Evolutionary conservation across 192 early-diverging fungal genomes (phyloP).

Genomic region (Coemansia sp.): DNA sequence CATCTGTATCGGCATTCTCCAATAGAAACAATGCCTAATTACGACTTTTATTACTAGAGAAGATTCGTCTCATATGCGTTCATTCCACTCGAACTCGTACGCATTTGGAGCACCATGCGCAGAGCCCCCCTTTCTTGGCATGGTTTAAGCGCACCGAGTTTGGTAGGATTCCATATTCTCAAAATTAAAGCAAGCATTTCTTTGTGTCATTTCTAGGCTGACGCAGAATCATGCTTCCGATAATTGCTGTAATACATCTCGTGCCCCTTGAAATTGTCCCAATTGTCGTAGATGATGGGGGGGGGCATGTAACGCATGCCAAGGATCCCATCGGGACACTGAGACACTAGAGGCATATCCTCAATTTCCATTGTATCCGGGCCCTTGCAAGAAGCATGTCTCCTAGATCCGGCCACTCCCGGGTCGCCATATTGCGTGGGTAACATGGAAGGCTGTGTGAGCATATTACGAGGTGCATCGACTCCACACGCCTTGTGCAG

Average conservation of each 20-base stretch:
- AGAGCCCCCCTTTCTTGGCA: neutral
- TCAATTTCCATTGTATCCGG: neutral
- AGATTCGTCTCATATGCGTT: neutral
- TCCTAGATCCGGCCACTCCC: neutral
- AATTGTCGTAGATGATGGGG: neutral
- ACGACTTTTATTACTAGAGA: neutral
- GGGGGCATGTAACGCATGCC: neutral
- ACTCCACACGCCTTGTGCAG: slow-evolving; percentile 2
- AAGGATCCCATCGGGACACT: neutral
- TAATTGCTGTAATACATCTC: slow-evolving; percentile 1
- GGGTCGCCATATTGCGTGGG: neutral
- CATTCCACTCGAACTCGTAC: neutral
- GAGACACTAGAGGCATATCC: neutral
- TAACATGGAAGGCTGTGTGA: neutral
- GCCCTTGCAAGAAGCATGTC: neutral
- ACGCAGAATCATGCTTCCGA: neutral
- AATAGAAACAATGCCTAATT: neutral
- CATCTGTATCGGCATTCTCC: neutral
- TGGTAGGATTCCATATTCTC: neutral
- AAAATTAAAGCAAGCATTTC: neutral
- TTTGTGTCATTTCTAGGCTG: neutral
- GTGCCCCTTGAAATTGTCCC: neutral
- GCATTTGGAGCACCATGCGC: neutral
- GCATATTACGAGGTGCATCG: neutral
- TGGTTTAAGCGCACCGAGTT: neutral